A percentile compares a stretch with the other conserved stretches of the same genome.
These are phyloP conservation scores for Metschnikowia noctiluminum DNA, from an alignment of 805 yeast genomes.

Conservation along the genomic window DNA sequence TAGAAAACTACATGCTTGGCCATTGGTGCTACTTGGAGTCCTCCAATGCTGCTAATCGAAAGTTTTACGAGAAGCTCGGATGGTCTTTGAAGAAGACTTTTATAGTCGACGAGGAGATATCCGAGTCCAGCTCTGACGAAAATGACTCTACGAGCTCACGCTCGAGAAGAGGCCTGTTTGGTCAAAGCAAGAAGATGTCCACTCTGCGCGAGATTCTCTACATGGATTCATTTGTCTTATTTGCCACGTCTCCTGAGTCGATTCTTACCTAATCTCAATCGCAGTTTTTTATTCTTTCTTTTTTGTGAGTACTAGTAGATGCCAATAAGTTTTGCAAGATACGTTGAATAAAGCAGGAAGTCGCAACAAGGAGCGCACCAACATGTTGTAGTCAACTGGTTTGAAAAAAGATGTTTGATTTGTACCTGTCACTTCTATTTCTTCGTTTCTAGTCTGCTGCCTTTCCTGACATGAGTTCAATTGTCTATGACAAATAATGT, in stretches of 20 bases:
- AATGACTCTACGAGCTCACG: slow-evolving; percentile 8
- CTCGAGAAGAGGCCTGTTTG: slow-evolving; percentile 14
- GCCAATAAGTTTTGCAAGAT: no score
- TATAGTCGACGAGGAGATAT: slow-evolving; percentile 23
- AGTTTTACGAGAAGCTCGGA: slow-evolving; percentile 53
- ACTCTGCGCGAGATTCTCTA: slow-evolving; percentile 11
- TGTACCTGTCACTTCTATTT: no score
- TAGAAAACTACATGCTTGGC: slow-evolving; percentile 42
- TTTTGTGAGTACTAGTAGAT: no score
- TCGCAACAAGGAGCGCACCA: no score
- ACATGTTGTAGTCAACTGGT: no score
- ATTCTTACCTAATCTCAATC: neutral
- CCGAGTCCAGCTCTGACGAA: slow-evolving; percentile 19
- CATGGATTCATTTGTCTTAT: slow-evolving; percentile 20
- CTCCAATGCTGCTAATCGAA: slow-evolving; percentile 51
- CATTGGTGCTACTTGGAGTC: slow-evolving; percentile 50
- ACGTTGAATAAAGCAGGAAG: no score
- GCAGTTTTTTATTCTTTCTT: neutral
- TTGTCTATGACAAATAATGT: no score
- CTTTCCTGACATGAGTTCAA: no score
- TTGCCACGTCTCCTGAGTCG: slow-evolving; percentile 3
- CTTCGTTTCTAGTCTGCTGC: no score
- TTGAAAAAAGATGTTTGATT: no score
- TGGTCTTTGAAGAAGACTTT: slow-evolving; percentile 37
- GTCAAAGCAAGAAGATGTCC: slow-evolving; percentile 3